Base-by-base conservation (phyloP, 2,329 filamentous ascomycete species). In the Didymella segeticola region DNA sequence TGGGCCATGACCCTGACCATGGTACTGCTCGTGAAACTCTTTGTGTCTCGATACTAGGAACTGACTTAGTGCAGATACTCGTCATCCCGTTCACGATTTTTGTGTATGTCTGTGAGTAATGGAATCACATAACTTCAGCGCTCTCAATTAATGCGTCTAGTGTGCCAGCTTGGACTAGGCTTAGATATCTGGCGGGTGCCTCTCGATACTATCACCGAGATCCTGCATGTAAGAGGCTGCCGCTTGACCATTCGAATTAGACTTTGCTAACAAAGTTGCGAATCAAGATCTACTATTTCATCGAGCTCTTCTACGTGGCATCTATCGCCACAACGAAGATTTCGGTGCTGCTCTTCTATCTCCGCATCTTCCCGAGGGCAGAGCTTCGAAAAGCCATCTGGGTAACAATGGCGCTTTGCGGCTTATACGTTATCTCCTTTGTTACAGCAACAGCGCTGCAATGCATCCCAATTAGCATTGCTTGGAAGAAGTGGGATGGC, bases 381-480 rank as follows among this genome's bases (percentile, higher is more conserved):
- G 34, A 14, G 23, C 2, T 57, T 68, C 12, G 60, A 7, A 43
- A 20, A 1, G 38, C 57, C 1, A 51, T 68, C 1, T 62, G 49
- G 43, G 25, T 17, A n/a, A n/a, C n/a, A n/a, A n/a, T n/a, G n/a
- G n/a, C n/a, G n/a, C n/a, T n/a, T n/a, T n/a, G n/a, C n/a, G n/a
- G n/a, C n/a, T n/a, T n/a, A n/a, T n/a, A n/a, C 1, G 20, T 55
- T 10, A 54, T 68, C 17, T 47, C 55, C 1, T 62, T 73, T 29
- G 63, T 73, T 22, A n/a, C n/a, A n/a, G n/a, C n/a, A n/a, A n/a
- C n/a, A n/a, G n/a, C n/a, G n/a, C n/a, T n/a, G n/a, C n/a, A n/a
- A n/a, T 75, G 72, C 53, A 42, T 41, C 4, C 73, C 73, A 2
- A 54, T 74, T 50, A 63, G 46, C 43, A 66, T 63, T 43, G 60